Evolutionary conservation across 176 grass and related monocot genomes (phyloP), one percentile per base, ranked within the genome.

Genomic region (Chloris gayana): DNA sequence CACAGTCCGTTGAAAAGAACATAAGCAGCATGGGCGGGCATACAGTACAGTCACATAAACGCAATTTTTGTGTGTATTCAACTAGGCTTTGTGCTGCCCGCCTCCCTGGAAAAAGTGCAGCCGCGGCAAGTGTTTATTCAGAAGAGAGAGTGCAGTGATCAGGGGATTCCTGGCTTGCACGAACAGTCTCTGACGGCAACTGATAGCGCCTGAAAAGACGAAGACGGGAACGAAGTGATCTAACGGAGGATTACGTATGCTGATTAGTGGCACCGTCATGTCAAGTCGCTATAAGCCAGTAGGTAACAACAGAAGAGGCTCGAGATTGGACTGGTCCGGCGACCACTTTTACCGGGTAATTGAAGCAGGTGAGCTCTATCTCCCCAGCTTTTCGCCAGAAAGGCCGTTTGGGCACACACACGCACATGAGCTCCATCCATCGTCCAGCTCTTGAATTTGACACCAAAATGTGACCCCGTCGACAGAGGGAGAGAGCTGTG

Each of bases 371-470:
- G 82, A 62, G 59, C 57, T 13, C 57, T 30, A 27, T 29, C 35
- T 70, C 69, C 72, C 54, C 78, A 73, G 73, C 87, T 87, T 94
- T 94, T 86, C 60, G 82, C 82, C 82, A 82, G 85, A 88, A 64
- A 83, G 85, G 83, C 37, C 72, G 14, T 53, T 37, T 46, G 46
- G 73, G 91, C 88, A 88, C 88, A 91, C 88, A 88, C 88, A 91
- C 88, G 85, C 90, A 85, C 91, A 88, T 94, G 91, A 88, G 64
- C 91, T 83, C 87, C 47, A 50, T 54, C 45, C 45, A 45, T 45
- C 91, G 90, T 71, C 83, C 87, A 90, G 75, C 70, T 90, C 41
- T 75, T 46, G 73, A 89, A 35, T 51, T 89, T 44, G 77, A 64
- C 86, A 50, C 63, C 53, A 79, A 90, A 82, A 84, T 84, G 66